phyloP scores from a whole-genome alignment of 495 filamentous ascomycete species.

The Podospora didyma region DNA sequence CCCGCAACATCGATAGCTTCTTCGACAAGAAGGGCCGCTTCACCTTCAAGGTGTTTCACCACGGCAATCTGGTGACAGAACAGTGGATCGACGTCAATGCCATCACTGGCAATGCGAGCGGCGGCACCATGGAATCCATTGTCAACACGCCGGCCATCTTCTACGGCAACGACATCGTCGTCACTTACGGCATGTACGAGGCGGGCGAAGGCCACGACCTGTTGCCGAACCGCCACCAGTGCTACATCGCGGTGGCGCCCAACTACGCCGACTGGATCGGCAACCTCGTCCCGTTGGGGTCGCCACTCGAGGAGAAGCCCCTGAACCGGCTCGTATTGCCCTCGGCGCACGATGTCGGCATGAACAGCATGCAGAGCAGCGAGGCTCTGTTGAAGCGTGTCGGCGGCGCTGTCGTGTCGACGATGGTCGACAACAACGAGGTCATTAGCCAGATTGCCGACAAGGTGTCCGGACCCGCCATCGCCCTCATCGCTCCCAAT shows the following conservation, averaged over 20 bases:
- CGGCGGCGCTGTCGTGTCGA: slow-evolving; percentile 35
- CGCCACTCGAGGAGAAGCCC: slow-evolving; percentile 35
- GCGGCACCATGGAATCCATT: slow-evolving; percentile 46
- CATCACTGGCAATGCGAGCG: slow-evolving; percentile 42
- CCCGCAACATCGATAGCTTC: slow-evolving; percentile 35
- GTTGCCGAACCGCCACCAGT: slow-evolving; percentile 47
- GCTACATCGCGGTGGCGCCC: slow-evolving; percentile 46
- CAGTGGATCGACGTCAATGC: slow-evolving; percentile 45
- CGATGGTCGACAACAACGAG: slow-evolving; percentile 29
- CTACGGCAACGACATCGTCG: slow-evolving; percentile 32
- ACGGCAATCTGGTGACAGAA: slow-evolving; percentile 32
- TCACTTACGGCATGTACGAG: slow-evolving; percentile 50
- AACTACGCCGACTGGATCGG: slow-evolving; percentile 46
- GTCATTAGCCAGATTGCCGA: slow-evolving; percentile 28
- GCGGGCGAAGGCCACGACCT: slow-evolving; percentile 40
- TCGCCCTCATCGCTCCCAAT: slow-evolving; percentile 40
- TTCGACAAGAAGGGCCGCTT: slow-evolving; percentile 47
- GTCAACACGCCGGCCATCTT: slow-evolving; percentile 40
- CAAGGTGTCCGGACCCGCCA: slow-evolving; percentile 30
- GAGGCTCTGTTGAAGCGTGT: slow-evolving; percentile 34
- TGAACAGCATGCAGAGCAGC: slow-evolving; percentile 50
- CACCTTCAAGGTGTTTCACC: slow-evolving; percentile 40
- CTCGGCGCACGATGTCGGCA: slow-evolving; percentile 47
- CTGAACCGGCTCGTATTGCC: slow-evolving; percentile 47
- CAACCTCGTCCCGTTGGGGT: slow-evolving; percentile 37